These are phyloP conservation scores for Batkoa obscura DNA, from an alignment of 371 early-diverging fungal genomes.

Conservation along the genomic window DNA sequence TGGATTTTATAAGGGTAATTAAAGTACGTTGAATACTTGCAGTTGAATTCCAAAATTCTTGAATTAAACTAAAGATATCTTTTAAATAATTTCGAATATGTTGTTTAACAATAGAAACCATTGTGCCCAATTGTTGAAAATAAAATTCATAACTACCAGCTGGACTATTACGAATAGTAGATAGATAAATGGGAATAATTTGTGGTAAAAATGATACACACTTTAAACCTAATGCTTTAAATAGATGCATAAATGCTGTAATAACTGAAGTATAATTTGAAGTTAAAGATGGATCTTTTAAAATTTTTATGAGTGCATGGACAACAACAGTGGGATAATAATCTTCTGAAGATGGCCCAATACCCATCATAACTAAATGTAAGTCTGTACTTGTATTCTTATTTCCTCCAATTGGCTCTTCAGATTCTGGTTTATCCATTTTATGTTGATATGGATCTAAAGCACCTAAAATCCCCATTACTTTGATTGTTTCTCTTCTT, in stretches of 20 bases:
- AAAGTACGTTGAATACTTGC: conserved; percentile 60
- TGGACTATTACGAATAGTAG: conserved; percentile 57
- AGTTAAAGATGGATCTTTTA: conserved; percentile 62
- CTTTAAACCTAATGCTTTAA: conserved; percentile 69
- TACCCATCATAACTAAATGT: conserved; percentile 45
- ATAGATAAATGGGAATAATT: conserved; percentile 42
- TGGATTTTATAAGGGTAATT: conserved; percentile 64
- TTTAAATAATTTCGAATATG: conserved; percentile 71
- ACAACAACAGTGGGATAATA: conserved; percentile 81
- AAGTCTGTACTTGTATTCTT: conserved; percentile 33
- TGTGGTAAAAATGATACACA: conserved; percentile 67
- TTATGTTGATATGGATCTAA: conserved; percentile 87
- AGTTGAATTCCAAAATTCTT: conserved; percentile 57
- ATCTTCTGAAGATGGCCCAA: conserved; percentile 56
- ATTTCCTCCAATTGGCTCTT: conserved; percentile 23
- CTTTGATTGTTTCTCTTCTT: conserved; percentile 66
- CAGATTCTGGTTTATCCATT: conserved; percentile 19
- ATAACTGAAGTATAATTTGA: conserved; percentile 74
- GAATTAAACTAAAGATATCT: conserved; percentile 59
- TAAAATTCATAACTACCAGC: conserved; percentile 68
- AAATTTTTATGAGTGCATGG: conserved; percentile 72
- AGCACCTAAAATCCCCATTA: conserved; percentile 89
- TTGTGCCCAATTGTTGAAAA: conserved; percentile 65
- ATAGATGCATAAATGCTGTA: conserved; percentile 84
- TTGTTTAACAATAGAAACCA: conserved; percentile 76